Evolutionary conservation across 73 alveolate genomes (phyloP).

Genomic region (Tetrahymena thermophila): DNA sequence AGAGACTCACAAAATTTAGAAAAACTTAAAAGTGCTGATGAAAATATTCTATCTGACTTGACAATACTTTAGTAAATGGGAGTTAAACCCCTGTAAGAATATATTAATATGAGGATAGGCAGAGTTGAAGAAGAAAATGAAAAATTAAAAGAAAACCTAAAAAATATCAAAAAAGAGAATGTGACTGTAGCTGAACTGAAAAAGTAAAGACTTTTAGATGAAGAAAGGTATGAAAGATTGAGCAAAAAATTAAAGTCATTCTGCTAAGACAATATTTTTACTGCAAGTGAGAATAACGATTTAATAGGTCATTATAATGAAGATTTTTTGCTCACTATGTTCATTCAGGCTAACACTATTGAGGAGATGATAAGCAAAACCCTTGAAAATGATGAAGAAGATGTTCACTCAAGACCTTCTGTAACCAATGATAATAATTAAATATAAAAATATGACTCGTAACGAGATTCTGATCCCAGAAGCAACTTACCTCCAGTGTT

Average conservation of each 20-base stretch:
- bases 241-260: background rate
- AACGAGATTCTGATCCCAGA: background rate
- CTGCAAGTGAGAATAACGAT: background rate
- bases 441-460: background rate
- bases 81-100: background rate
- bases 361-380: background rate
- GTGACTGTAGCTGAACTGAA: background rate
- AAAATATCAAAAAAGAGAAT: background rate
- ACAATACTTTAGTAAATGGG: background rate
- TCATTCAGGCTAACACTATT: background rate
- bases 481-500: background rate
- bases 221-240: background rate
- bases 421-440: background rate
- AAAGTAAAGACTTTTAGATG: background rate
- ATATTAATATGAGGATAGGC: background rate
- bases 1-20: background rate
- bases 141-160: background rate
- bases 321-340: background rate
- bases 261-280: background rate
- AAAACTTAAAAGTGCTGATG: background rate
- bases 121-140: background rate
- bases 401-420: background rate
- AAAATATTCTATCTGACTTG: background rate
- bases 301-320: background rate
- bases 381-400: background rate